These are phyloP conservation scores for Kregervanrija pseudodelftensis DNA, from an alignment of 805 yeast species.

Conservation along the genomic window DNA sequence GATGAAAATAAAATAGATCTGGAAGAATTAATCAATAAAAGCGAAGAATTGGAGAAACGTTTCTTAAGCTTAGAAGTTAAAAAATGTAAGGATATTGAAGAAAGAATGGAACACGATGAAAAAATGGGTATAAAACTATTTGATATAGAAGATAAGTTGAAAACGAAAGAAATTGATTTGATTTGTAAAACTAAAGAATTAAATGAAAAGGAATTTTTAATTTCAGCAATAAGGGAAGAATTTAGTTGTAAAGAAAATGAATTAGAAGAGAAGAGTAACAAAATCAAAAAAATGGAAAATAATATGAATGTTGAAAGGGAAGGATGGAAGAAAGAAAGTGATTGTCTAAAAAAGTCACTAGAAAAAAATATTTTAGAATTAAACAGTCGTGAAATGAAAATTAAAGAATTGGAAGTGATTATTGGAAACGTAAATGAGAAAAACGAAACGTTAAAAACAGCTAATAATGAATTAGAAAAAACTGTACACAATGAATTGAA, in stretches of 20 bases:
- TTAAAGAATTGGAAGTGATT: neutral
- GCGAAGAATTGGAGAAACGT: too few species aligned
- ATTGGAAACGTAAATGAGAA: neutral
- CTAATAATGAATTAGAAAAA: neutral
- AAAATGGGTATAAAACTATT: neutral
- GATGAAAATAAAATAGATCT: neutral
- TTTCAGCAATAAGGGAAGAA: too few species aligned
- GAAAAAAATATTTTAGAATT: neutral
- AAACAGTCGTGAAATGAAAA: too few species aligned
- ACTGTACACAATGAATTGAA: neutral
- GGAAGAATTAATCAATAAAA: neutral
- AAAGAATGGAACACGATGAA: neutral
- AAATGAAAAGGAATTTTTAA: neutral
- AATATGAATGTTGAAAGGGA: neutral
- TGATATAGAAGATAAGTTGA: constrained; percentile 2
- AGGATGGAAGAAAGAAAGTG: neutral
- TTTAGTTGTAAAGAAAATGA: too few species aligned
- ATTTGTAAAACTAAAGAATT: neutral
- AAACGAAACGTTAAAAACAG: neutral
- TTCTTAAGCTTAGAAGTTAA: neutral
- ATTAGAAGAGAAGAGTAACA: neutral
- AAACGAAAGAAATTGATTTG: neutral
- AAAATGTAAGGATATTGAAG: neutral
- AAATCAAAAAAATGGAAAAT: neutral
- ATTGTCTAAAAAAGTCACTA: neutral